These are phyloP conservation scores for Panicum virgatum DNA, from an alignment of 202 grass and related monocot genomes.

Conservation along the genomic window DNA sequence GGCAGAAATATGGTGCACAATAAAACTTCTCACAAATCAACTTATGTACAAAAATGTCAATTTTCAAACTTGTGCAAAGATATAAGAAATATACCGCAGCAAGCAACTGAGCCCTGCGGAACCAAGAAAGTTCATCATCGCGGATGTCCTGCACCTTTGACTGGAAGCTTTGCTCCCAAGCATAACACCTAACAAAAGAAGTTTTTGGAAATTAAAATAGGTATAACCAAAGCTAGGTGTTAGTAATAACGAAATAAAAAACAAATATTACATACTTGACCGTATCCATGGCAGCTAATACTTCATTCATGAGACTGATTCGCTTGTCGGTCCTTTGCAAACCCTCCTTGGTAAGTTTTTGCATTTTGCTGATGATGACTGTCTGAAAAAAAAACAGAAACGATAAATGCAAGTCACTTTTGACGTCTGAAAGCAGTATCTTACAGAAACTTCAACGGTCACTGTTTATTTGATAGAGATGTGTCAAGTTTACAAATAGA, in stretches of 20 bases:
- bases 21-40: slow-evolving; percentile 16
- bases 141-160: slow-evolving; percentile 92
- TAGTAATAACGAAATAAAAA: slow-evolving; percentile 10
- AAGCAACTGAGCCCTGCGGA: slow-evolving; percentile 88
- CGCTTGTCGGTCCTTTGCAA: slow-evolving; percentile 97
- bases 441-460: background rate
- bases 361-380: slow-evolving; percentile 91
- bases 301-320: slow-evolving; percentile 98
- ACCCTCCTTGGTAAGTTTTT: slow-evolving; percentile 93
- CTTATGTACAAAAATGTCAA: slow-evolving; percentile 17
- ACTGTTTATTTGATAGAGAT: background rate
- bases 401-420: background rate
- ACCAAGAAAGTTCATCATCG: slow-evolving; percentile 97
- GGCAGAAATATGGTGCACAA: background rate
- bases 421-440: slow-evolving; percentile 5
- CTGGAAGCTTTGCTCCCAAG: slow-evolving; percentile 99
- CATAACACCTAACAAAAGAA: slow-evolving; percentile 78
- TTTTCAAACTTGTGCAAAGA: slow-evolving; percentile 8
- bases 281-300: slow-evolving; percentile 98
- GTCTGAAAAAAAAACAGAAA: slow-evolving; percentile 60
- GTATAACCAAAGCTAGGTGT: slow-evolving; percentile 12
- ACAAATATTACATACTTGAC: slow-evolving; percentile 80
- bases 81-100: slow-evolving; percentile 61
- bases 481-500: slow-evolving; percentile 17
- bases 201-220: background rate